A percentile compares a stretch with the other conserved stretches of the same genome.
Evolutionary conservation across 2,329 filamentous ascomycete species (phyloP).

Genomic region (Penicillium sp.): DNA sequence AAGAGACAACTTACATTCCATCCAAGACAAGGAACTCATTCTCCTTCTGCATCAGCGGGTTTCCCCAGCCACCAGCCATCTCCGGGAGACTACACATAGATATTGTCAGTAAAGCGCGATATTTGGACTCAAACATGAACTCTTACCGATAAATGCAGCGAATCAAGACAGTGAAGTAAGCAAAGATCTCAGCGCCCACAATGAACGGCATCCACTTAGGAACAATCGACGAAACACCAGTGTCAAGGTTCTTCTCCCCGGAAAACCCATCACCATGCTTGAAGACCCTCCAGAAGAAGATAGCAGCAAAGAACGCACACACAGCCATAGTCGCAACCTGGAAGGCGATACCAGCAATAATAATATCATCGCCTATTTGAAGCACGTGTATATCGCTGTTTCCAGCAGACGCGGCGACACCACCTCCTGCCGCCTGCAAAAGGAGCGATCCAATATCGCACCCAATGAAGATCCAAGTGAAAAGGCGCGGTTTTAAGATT

Average conservation of each 20-base stretch:
- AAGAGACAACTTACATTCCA: conserved; percentile 42
- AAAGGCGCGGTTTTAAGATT: conserved; percentile 48
- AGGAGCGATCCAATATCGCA: conserved; percentile 60
- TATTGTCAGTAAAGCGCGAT: conserved; percentile 4
- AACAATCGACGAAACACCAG: conserved; percentile 14
- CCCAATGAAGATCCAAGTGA: conserved; percentile 60
- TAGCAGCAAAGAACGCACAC: conserved; percentile 39
- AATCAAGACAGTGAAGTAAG: conserved; percentile 42
- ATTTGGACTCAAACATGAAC: background rate
- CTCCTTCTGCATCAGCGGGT: conserved; percentile 47
- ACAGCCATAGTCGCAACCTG: conserved; percentile 53
- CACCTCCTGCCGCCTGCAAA: conserved; percentile 58
- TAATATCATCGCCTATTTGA: conserved; percentile 53
- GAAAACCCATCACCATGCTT: conserved; percentile 25
- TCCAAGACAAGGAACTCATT: conserved; percentile 49
- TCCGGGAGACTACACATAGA: conserved; percentile 47
- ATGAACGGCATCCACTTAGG: conserved; percentile 26
- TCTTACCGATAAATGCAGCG: conserved; percentile 46
- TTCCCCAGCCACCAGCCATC: conserved; percentile 52
- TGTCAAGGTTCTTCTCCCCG: conserved; percentile 30
- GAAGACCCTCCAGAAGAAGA: conserved; percentile 46
- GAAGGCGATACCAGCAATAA: conserved; percentile 57
- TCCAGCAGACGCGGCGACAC: conserved; percentile 53
- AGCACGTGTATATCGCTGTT: conserved; percentile 37
- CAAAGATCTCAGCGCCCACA: conserved; percentile 31